Percentiles rank a stretch among this genome's conserved stretches.
Conservation (phyloP, 1,284 basidiomycete genomes). For the Meira nashicola region DNA sequence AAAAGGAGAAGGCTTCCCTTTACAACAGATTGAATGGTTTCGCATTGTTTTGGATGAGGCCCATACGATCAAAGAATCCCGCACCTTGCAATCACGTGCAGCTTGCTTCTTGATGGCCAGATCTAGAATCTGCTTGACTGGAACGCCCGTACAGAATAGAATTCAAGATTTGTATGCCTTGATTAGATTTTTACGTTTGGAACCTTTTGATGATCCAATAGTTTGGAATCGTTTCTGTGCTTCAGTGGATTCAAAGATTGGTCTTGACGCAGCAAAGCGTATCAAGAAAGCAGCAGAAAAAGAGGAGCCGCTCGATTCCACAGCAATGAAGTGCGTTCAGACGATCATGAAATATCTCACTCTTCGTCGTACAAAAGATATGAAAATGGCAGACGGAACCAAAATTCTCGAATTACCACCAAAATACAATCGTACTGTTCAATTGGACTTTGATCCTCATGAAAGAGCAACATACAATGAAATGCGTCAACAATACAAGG, state of each 20-base stretch:
- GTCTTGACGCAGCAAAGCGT: background rate
- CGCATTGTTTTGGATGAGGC: constrained; percentile 96
- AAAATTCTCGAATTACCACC: constrained; percentile 77
- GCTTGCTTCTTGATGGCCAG: constrained; percentile 91
- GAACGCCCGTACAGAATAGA: constrained; percentile 98
- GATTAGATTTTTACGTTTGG: constrained; percentile 87
- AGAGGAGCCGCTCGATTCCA: constrained; percentile 60
- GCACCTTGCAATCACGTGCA: constrained; percentile 86
- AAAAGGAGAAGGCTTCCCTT: constrained; percentile 61
- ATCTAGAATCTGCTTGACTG: constrained; percentile 85
- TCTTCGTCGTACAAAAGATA: constrained; percentile 90
- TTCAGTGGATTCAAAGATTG: constrained; percentile 71
- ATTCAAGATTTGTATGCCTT: constrained; percentile 95
- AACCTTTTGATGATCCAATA: constrained; percentile 87
- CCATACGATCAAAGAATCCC: constrained; percentile 93
- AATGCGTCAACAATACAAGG: constrained; percentile 80
- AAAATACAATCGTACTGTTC: constrained; percentile 75
- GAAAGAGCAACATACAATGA: constrained; percentile 83
- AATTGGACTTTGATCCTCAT: constrained; percentile 74
- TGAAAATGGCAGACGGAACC: constrained; percentile 72
- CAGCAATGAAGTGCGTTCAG: constrained; percentile 88
- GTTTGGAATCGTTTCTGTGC: constrained; percentile 91
- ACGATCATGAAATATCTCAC: constrained; percentile 96
- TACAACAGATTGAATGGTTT: constrained; percentile 96
- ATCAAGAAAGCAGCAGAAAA: constrained; percentile 5